phyloP scores from a whole-genome alignment of 495 filamentous ascomycete genomes.

The Tuber indicum region DNA sequence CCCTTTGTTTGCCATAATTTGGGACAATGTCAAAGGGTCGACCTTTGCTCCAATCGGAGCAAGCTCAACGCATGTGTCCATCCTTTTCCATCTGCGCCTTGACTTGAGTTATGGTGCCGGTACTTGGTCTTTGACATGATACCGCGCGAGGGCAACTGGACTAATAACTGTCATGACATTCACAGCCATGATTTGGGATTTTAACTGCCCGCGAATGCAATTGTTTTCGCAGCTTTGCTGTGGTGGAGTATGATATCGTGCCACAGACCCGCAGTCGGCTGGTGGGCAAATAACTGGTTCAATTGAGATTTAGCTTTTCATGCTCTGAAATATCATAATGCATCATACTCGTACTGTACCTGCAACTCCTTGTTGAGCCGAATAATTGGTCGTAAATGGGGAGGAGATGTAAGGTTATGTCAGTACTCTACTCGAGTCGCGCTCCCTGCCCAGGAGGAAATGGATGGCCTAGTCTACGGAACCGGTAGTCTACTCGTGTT shows the following conservation, averaged over 20 bases:
- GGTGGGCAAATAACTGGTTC: neutral
- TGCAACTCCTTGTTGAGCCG: neutral
- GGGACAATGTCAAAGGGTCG: neutral
- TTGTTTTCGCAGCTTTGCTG: neutral
- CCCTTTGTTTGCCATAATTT: neutral
- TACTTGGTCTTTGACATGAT: neutral
- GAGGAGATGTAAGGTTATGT: neutral
- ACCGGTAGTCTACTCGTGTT: too few relatives aligned
- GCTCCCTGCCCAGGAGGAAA: neutral
- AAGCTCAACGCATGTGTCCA: neutral
- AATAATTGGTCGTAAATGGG: neutral
- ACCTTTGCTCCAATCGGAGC: neutral
- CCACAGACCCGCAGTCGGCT: neutral
- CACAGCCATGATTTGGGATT: neutral
- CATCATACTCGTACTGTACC: too few relatives aligned
- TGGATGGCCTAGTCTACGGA: neutral
- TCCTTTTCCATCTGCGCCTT: neutral
- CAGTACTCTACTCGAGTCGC: too few relatives aligned
- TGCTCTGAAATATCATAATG: neutral
- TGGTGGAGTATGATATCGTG: neutral
- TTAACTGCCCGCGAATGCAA: neutral
- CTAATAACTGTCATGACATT: neutral
- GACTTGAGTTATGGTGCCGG: neutral
- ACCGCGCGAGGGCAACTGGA: neutral
- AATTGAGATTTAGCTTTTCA: neutral